A percentile compares a stretch with the other conserved stretches of the same genome.
Conservation (phyloP, 805 yeast genomes). For the Candida nonsorbophila region DNA sequence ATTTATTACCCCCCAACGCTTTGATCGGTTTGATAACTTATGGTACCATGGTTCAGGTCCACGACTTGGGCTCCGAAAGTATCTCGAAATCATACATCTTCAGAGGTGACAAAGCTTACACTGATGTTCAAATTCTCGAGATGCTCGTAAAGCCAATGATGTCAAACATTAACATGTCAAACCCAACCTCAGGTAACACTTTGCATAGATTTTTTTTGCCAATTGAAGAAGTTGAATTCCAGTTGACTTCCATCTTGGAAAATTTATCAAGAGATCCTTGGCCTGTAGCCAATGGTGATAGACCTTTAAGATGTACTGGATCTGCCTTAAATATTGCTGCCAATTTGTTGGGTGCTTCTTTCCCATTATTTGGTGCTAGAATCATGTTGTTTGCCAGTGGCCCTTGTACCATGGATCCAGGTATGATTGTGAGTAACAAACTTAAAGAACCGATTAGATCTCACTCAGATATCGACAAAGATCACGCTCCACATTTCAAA, state of each 20-base stretch:
- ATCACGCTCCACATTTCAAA: slow-evolving; percentile 27
- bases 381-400: slow-evolving; percentile 85
- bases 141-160: slow-evolving; percentile 12
- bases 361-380: slow-evolving; percentile 49
- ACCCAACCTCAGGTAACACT: slow-evolving; percentile 6
- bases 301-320: slow-evolving; percentile 56
- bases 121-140: slow-evolving; percentile 35
- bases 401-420: slow-evolving; percentile 64
- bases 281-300: slow-evolving; percentile 54
- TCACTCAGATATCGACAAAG: slow-evolving; percentile 52
- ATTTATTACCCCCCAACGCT: slow-evolving; percentile 49
- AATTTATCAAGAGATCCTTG: slow-evolving; percentile 70
- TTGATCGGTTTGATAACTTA: slow-evolving; percentile 53
- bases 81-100: slow-evolving; percentile 35
- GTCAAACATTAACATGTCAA: slow-evolving; percentile 2
- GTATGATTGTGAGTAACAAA: slow-evolving; percentile 49
- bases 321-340: slow-evolving; percentile 49
- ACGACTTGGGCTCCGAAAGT: slow-evolving; percentile 40
- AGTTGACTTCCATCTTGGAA: slow-evolving; percentile 44
- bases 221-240: slow-evolving; percentile 45
- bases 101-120: slow-evolving; percentile 52
- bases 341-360: slow-evolving; percentile 33
- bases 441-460: slow-evolving; percentile 63
- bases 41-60: slow-evolving; percentile 57
- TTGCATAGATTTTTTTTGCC: slow-evolving; percentile 40